Evolutionary conservation across 768 basidiomycete genomes (phyloP).

Genomic region (Brasilioporus rufonigricans): DNA sequence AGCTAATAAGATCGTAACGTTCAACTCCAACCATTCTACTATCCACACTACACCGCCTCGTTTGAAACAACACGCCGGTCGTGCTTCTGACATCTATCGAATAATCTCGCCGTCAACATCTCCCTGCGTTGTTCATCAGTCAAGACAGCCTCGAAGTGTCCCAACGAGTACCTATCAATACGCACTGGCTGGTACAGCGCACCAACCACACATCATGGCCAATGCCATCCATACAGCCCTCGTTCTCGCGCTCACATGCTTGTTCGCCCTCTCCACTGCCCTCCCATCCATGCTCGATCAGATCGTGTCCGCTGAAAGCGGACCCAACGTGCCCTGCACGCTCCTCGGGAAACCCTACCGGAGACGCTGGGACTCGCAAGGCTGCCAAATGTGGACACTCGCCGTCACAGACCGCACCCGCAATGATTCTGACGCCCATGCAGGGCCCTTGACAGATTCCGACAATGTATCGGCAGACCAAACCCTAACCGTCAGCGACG

Average conservation of each 20-base stretch:
- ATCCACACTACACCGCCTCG: not conserved
- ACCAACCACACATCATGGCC: not conserved
- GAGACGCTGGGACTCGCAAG: not conserved
- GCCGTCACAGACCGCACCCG: not conserved
- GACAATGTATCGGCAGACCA: not conserved
- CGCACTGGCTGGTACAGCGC: not conserved
- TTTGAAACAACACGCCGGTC: slow-evolving; percentile 13
- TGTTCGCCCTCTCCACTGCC: slow-evolving; percentile 7
- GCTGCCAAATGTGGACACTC: not conserved
- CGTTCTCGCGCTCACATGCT: slow-evolving; percentile 8
- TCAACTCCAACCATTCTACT: not conserved
- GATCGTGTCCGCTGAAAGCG: not conserved
- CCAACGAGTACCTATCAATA: not conserved
- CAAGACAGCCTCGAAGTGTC: not conserved
- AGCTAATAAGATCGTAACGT: not conserved
- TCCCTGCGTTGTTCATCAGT: not conserved
- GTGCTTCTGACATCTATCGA: slow-evolving; percentile 1
- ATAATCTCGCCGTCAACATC: not conserved
- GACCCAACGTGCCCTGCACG: slow-evolving; percentile 9
- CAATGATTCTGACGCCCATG: not conserved
- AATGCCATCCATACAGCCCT: not conserved
- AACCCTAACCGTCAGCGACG: not conserved
- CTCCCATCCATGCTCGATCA: slow-evolving; percentile 3
- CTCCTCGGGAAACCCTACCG: slow-evolving; percentile 16
- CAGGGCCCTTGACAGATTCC: not conserved